Evolutionary conservation across 257 asterid species (phyloP), one percentile per base, ranked within the genome.

Genomic region (Plantago major): DNA sequence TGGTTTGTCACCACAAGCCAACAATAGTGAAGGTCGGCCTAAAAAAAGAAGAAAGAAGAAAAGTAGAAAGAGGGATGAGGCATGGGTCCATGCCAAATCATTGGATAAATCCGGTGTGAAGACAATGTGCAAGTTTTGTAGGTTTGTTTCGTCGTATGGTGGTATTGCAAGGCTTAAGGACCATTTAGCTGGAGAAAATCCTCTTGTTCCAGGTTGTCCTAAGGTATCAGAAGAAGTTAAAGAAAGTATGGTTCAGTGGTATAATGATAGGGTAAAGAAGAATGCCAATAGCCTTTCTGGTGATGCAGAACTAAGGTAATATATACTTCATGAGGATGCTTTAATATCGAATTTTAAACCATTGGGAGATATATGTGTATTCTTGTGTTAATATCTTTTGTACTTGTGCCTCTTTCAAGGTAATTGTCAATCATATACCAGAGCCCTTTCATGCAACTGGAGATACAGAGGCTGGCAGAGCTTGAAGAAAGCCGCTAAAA

Each of bases 141-240:
- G 82, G 62, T 81, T 71, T 75, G 56, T 79, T 42, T 78, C 84
- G 55, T 66, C 71, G 11, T 76, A 70, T 61, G 85, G 88, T 9
- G 88, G 88, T 48, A 76, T 79, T 72, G 75, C 88, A 37, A 82
- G 78, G 45, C 82, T 81, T 47, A 81, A 78, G 77, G 84, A 79
- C 44, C 88, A 81, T 76, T 69, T 81, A 51, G 82, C 79, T 18
- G 85, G 88, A 71, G 88, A 79, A 40, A 68, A 67, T 63, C 70
- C 79, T 11, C 74, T 65, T 48, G 68, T 79, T 63, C 79, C 74
- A 19, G 81, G 77, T 60, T 81, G 88, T 51, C 42, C 62, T 19
- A 73, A 73, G 58, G 88, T 76, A 63, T 49, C 82, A 3, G 80
- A 71, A 15, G 73, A 76, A 46, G 67, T 81, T 28, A 81, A 69